Base-by-base conservation (phyloP, 257 asterid genomes). In the Lavandula angustifolia region DNA sequence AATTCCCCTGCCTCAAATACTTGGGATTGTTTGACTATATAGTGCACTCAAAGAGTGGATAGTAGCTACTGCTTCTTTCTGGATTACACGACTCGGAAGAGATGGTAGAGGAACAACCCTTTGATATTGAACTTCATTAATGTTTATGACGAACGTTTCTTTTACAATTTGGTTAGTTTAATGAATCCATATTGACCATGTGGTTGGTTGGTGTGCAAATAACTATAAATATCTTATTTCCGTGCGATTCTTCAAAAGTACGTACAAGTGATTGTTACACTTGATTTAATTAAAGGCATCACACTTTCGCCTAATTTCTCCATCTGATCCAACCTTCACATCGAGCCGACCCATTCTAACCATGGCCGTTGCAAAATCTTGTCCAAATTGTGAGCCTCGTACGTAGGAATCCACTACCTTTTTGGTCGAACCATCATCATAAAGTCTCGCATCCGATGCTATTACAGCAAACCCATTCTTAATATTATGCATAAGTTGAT, bases 401-500 rank as follows among this genome's bases (percentile, higher is more conserved):
- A 35, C 73, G 11, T 78, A 81, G 31, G 46, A 65, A 61, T 76
- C 68, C 18, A 81, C 69, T 10, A 13, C 67, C 3, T n/a, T 54
- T 60, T 9, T 70, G 3, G 81, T 77, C 16, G 18, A 4, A 4
- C 1, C 5, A 5, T 72, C 67, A 7, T 72, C 74, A 32, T 77
- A 58, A 0, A 82, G 74, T 0, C 77, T 44, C 5, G 82, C 81
- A 46, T 82, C 81, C 0, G 83, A 82, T 3, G 85, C 66, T n/a
- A 79, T 4, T 2, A 75, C 76, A 3, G 77, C 77, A 2, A 16
- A 33, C 1, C 88, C 83, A 4, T 64, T 58, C 53, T 62, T 54
- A 3, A 80, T 65, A 53, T 80, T 80, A 9, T 7, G 56, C 38
- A 77, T 55, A 0, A 55, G 62, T 22, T 74, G 81, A 47, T 70